Evolutionary conservation across 441 rosid genomes (phyloP).

Genomic region (Adansonia rubrostipa): DNA sequence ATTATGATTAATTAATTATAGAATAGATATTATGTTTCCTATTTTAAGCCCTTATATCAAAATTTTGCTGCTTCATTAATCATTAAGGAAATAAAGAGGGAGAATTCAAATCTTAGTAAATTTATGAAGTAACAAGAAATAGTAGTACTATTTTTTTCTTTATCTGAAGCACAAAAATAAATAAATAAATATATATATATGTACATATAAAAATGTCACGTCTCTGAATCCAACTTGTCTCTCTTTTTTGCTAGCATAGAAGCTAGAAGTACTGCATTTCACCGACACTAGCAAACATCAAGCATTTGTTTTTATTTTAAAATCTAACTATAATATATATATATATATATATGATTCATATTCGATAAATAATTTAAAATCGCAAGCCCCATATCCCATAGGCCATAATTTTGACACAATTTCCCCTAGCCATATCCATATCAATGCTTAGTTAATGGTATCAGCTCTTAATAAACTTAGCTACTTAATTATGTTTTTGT

Average conservation of each 20-base stretch:
- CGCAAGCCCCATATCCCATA: background rate
- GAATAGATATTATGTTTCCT: no score
- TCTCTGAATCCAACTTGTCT: background rate
- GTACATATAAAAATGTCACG: background rate
- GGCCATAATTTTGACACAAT: background rate
- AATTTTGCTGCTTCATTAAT: background rate
- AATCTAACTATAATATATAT: no score
- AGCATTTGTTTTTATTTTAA: background rate
- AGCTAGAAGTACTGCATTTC: background rate
- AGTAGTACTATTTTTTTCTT: background rate
- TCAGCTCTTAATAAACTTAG: background rate
- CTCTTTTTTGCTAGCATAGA: background rate
- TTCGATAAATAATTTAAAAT: background rate
- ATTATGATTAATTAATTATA: no score
- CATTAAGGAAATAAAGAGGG: no score
- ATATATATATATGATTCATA: no score
- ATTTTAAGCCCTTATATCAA: background rate
- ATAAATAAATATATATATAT: background rate
- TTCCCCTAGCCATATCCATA: background rate
- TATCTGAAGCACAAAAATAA: background rate
- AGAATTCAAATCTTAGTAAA: no score
- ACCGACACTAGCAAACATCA: conserved; percentile 19
- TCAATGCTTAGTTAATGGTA: background rate
- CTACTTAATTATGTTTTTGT: background rate
- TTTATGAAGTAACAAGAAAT: background rate